Base-by-base conservation (phyloP, 345 rosid species). In the Rhodomyrtus tomentosa region DNA sequence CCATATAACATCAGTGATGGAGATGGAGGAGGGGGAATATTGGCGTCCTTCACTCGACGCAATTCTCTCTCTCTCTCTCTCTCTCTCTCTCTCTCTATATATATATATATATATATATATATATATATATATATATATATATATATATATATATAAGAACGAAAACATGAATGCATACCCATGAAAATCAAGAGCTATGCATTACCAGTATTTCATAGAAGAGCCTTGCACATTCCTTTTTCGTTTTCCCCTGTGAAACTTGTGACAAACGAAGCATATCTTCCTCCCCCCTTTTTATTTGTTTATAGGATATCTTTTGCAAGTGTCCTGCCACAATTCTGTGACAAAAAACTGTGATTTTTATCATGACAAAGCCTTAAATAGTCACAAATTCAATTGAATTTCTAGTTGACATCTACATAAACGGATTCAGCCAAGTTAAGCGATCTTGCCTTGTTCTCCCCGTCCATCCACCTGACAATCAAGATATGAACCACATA, bases 141-240 rank as follows among this genome's bases (percentile, higher is more conserved):
- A n/a, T n/a, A n/a, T n/a, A n/a, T n/a, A n/a, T n/a, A n/a, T n/a
- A n/a, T n/a, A n/a, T n/a, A n/a, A n/a, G n/a, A n/a, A n/a, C n/a
- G n/a, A n/a, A n/a, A n/a, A n/a, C n/a, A n/a, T 29, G 22, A 15
- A 68, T 18, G 79, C 6, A 12, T 42, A 36, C 45, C 45, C 11
- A 40, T 36, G 79, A 36, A 68, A 68, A n/a, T 58, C 51, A 27
- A 32, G 42, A 50, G n/a, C 14, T 27, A 58, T 10, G 36, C 88
- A 38, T 92, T 92, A 97, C 99, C 95, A 97, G 87, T 88, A 94
- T 93, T 89, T 97, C 98, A 81, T 93, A 95, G 90, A 97, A 97
- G 88, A 97, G 86, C 88, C 91, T 90, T 55, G 94, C 96, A 82
- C 91, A 90, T 87, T 89, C 91, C 87, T 90, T 91, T 87, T 85